These are phyloP conservation scores for Nannochloropsis salina DNA, from an alignment of 108 stramenopile genomes.

Conservation along the genomic window DNA sequence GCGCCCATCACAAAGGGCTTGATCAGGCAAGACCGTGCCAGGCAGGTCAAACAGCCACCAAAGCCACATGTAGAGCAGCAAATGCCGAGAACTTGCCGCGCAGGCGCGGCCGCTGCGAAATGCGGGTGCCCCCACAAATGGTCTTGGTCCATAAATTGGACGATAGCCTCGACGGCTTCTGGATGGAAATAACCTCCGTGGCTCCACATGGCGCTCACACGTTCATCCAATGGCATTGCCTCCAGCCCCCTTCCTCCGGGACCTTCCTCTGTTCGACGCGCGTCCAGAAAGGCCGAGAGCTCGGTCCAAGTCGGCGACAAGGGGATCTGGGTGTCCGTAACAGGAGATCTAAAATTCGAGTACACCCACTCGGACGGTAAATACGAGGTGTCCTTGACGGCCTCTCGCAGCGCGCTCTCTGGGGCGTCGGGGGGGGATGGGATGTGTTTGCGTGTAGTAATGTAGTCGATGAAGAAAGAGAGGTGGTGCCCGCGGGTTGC, in stretches of 20 bases:
- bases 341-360: not conserved
- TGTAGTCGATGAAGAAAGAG: conserved; percentile 15
- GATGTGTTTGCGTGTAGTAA: not conserved
- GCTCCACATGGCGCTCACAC: not conserved
- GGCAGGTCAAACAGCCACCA: not conserved
- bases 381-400: not conserved
- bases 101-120: not conserved
- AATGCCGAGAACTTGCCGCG: not conserved
- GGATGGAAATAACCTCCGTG: not conserved
- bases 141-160: not conserved
- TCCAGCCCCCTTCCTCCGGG: not conserved
- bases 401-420: not conserved
- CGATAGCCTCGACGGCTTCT: not conserved
- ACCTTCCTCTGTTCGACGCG: not conserved
- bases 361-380: not conserved
- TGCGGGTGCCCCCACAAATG: not conserved
- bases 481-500: not conserved
- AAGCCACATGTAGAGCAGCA: not conserved
- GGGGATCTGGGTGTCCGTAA: not conserved
- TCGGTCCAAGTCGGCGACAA: not conserved
- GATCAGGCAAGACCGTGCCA: not conserved
- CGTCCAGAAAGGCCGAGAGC: not conserved
- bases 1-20: not conserved
- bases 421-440: conserved; percentile 11
- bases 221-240: conserved; percentile 6